Percentiles rank a stretch among this genome's conserved stretches.
These are phyloP conservation scores for Rhipidocladum racemiflorum DNA, from an alignment of 176 grass and related monocot species.

Conservation along the genomic window DNA sequence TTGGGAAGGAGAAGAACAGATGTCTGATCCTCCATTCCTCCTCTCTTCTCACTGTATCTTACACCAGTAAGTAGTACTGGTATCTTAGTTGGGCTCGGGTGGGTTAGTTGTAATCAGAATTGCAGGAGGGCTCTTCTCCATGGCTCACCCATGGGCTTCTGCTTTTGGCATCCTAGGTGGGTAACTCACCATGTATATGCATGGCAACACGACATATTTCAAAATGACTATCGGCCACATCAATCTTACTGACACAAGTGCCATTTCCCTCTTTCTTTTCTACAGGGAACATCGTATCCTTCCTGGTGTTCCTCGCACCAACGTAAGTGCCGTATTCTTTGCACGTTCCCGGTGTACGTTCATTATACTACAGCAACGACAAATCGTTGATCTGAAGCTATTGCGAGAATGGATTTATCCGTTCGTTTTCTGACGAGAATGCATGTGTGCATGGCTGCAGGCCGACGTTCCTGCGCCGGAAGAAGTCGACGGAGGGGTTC, in stretches of 20 bases:
- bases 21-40: background rate
- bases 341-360: background rate
- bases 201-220: background rate
- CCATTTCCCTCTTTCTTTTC: background rate
- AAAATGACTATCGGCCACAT: background rate
- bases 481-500: slow-evolving; percentile 79
- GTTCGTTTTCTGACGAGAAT: background rate
- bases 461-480: slow-evolving; percentile 62
- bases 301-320: slow-evolving; percentile 85
- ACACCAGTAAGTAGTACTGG: background rate
- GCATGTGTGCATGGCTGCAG: slow-evolving; percentile 36
- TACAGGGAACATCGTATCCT: slow-evolving; percentile 83
- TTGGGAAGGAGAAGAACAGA: slow-evolving; percentile 30
- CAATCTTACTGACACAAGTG: background rate
- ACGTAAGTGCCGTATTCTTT: slow-evolving; percentile 35
- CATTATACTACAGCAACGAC: background rate
- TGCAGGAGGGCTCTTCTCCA: slow-evolving; percentile 57
- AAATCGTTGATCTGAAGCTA: background rate
- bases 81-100: background rate
- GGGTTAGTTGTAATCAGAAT: background rate
- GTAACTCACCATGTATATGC: background rate
- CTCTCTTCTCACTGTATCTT: background rate
- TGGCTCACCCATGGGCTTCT: slow-evolving; percentile 61
- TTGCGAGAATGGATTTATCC: background rate
- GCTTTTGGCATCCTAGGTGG: slow-evolving; percentile 77